These are phyloP conservation scores for Botrytis pseudocinerea DNA, from an alignment of 2,329 filamentous ascomycete genomes.

Conservation along the genomic window DNA sequence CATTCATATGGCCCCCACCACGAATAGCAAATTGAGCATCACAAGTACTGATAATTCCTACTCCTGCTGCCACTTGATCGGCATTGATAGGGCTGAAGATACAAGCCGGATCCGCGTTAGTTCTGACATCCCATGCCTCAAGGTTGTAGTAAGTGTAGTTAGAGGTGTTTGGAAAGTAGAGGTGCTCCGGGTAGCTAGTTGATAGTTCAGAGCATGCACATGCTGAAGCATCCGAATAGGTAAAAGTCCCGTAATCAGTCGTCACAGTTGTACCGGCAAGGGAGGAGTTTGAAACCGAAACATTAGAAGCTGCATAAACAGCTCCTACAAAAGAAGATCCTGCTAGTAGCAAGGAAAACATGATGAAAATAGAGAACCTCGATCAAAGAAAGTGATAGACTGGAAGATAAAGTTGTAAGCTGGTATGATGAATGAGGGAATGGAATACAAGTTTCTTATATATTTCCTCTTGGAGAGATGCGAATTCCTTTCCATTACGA, in stretches of 20 bases:
- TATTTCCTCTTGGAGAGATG: not conserved
- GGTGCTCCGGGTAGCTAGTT: not conserved
- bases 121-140: constrained; percentile 16
- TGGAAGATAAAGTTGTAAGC: not conserved
- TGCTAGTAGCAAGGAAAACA: not conserved
- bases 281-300: not conserved
- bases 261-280: not conserved
- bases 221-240: not conserved
- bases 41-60: constrained; percentile 26
- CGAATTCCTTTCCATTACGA: not conserved
- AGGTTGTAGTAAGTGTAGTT: constrained; percentile 10
- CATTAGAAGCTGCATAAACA: constrained; percentile 1
- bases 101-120: constrained; percentile 12
- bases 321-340: not conserved
- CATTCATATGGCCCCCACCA: constrained; percentile 32
- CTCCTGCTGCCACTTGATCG: constrained; percentile 27
- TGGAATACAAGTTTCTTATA: not conserved
- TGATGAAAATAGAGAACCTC: not conserved
- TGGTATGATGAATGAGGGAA: not conserved
- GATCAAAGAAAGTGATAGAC: not conserved
- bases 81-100: constrained; percentile 14
- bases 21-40: constrained; percentile 35
- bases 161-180: constrained; percentile 2
- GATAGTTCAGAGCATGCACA: constrained; percentile 18
- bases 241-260: not conserved